Conservation (phyloP, 352 stramenopile genomes). For the Pythium biforme region DNA sequence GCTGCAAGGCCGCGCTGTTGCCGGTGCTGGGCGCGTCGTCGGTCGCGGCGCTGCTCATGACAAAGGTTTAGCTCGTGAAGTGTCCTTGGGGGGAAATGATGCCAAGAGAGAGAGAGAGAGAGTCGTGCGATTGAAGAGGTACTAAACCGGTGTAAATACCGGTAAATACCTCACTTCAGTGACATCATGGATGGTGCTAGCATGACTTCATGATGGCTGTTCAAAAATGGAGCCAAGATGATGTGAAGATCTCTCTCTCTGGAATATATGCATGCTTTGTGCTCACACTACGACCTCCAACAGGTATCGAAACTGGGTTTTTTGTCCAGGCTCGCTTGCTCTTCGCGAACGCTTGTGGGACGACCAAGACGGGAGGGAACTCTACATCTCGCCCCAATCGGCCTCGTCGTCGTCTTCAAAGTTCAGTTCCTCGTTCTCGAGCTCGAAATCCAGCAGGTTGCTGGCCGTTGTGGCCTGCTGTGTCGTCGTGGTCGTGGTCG, state of each 20-base stretch:
- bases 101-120: too few species aligned
- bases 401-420: constrained; percentile 82
- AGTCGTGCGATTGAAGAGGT: constrained; percentile 2
- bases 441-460: constrained; percentile 74
- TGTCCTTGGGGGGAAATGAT: too few species aligned
- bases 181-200: too few species aligned
- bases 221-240: too few species aligned
- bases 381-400: constrained; percentile 84
- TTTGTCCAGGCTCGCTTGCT: background rate
- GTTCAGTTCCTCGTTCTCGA: constrained; percentile 70
- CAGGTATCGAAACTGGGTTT: background rate
- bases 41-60: constrained; percentile 17
- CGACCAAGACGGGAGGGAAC: background rate
- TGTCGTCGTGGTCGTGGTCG: constrained; percentile 18
- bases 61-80: background rate
- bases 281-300: background rate
- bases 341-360: background rate
- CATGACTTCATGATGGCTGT: too few species aligned
- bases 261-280: too few species aligned
- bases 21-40: background rate
- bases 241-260: too few species aligned
- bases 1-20: constrained; percentile 1
- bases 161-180: background rate
- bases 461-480: constrained; percentile 28
- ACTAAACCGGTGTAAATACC: background rate